Evolutionary conservation across 805 yeast species (phyloP).

Genomic region (Kluyveromyces siamensis): DNA sequence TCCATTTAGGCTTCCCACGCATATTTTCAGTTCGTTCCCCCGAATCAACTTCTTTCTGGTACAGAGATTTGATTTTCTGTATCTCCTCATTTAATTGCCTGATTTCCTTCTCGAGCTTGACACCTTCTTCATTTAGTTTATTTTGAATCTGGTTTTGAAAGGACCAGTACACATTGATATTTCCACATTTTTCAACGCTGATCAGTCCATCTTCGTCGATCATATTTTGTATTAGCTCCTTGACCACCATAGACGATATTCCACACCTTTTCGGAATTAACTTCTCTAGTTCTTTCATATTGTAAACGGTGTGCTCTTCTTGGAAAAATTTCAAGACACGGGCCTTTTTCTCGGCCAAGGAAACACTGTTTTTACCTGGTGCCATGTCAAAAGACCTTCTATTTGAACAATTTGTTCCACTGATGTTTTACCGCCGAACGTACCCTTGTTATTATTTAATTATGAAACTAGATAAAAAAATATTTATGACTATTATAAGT

Average conservation of each 20-base stretch:
- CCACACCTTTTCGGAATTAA: conserved; percentile 37
- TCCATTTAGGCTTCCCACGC: background rate
- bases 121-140: conserved; percentile 9
- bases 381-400: background rate
- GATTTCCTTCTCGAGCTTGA: conserved; percentile 6
- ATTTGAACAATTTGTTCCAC: background rate
- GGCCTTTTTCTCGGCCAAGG: conserved; percentile 33
- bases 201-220: conserved; percentile 41
- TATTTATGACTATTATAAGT: too few species aligned
- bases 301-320: conserved; percentile 33
- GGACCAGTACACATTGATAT: conserved; percentile 43
- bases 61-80: conserved; percentile 6
- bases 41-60: background rate
- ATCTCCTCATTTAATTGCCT: conserved; percentile 9
- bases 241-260: conserved; percentile 45
- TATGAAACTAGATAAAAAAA: too few species aligned
- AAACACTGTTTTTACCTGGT: conserved; percentile 26
- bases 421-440: background rate
- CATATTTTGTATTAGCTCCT: conserved; percentile 38
- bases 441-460: too few species aligned
- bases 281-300: conserved; percentile 43
- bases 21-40: conserved; percentile 5
- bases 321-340: conserved; percentile 34
- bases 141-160: conserved; percentile 22
- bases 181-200: conserved; percentile 47